These are phyloP conservation scores for Schoenoplectus triqueter DNA, from an alignment of 202 grass and related monocot genomes.

Conservation along the genomic window DNA sequence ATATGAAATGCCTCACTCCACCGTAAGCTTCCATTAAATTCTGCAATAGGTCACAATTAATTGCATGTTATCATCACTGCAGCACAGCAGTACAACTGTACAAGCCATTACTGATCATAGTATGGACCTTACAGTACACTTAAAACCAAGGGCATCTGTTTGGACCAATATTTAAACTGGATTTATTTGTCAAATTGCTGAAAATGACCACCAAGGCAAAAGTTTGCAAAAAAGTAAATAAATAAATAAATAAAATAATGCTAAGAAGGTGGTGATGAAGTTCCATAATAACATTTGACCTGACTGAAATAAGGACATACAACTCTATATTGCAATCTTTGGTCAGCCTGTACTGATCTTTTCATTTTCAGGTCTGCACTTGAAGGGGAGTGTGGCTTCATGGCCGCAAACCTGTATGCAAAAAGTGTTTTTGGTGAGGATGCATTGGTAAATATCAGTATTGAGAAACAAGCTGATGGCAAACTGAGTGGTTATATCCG, in stretches of 20 bases:
- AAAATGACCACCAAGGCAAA: too few relatives aligned
- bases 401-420: constrained; percentile 78
- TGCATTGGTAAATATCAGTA: constrained; percentile 87
- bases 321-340: not conserved
- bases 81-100: not conserved
- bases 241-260: not conserved
- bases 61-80: constrained; percentile 12
- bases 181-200: constrained; percentile 17
- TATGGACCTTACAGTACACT: not conserved
- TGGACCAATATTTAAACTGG: not conserved
- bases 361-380: constrained; percentile 53
- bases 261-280: not conserved
- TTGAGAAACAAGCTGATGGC: constrained; percentile 73
- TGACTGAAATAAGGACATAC: not conserved
- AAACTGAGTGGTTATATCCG: constrained; percentile 79
- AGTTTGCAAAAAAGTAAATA: too few relatives aligned
- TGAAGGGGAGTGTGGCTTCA: constrained; percentile 69
- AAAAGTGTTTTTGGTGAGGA: constrained; percentile 92
- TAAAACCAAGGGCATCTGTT: not conserved
- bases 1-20: constrained; percentile 93
- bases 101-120: not conserved
- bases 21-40: constrained; percentile 55
- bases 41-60: not conserved
- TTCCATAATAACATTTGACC: constrained; percentile 14
- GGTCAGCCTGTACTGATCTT: constrained; percentile 8